A percentile compares a stretch with the other conserved stretches of the same genome.
Evolutionary conservation across 257 asterid species (phyloP).

Genomic region (Solanum appendiculatum): DNA sequence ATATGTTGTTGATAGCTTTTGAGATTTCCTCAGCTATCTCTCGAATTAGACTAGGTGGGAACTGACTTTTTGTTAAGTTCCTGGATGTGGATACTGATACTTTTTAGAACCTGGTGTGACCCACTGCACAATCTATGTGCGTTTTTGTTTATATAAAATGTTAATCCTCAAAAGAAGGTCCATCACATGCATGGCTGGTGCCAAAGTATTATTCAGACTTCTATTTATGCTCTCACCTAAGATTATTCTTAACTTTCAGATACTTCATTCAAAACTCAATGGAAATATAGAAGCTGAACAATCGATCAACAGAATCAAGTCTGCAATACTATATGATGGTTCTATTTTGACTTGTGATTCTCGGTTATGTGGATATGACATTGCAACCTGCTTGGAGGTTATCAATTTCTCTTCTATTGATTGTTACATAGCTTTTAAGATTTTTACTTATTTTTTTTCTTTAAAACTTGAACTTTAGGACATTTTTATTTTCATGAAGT

Average conservation of each 20-base stretch:
- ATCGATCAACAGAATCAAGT: constrained; percentile 39
- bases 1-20: not conserved
- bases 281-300: constrained; percentile 25
- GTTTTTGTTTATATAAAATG: not conserved
- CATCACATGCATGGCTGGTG: not conserved
- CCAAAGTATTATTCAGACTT: not conserved
- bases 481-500: not conserved
- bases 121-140: not conserved
- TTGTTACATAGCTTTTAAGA: not conserved
- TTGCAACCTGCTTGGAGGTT: constrained; percentile 98
- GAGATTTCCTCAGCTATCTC: not conserved
- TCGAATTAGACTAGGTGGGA: not conserved
- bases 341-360: constrained; percentile 67
- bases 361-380: constrained; percentile 60
- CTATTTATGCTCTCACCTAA: not conserved
- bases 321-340: constrained; percentile 67
- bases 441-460: not conserved
- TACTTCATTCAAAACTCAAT: constrained; percentile 63
- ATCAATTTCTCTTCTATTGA: not conserved
- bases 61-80: not conserved
- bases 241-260: constrained; percentile 24
- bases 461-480: not conserved
- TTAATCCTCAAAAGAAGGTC: not conserved
- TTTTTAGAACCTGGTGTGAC: not conserved
- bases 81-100: not conserved